Conservation (phyloP, 768 basidiomycete species). For the Termitomyces sp. region DNA sequence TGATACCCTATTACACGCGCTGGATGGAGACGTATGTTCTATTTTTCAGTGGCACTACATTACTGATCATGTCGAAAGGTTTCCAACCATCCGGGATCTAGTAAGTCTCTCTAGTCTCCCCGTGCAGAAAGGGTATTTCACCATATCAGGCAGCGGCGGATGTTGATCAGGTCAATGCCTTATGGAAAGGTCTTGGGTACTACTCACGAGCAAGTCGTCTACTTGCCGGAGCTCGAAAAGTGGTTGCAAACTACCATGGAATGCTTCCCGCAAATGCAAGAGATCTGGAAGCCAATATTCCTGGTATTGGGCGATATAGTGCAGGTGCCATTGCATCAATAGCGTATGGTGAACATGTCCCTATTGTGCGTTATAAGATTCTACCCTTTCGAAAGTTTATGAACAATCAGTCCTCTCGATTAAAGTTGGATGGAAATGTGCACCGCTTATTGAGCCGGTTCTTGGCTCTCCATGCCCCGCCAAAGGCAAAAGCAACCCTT, state of each 20-base stretch:
- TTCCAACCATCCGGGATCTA: conserved; percentile 75
- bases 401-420: conserved; percentile 2
- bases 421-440: conserved; percentile 86
- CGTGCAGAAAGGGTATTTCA: conserved; percentile 9
- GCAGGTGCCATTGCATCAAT: conserved; percentile 84
- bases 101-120: conserved; percentile 31
- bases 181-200: conserved; percentile 93
- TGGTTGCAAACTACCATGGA: conserved; percentile 58
- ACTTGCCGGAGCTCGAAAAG: conserved; percentile 78
- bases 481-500: conserved; percentile 72
- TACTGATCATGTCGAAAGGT: conserved; percentile 36
- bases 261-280: conserved; percentile 74
- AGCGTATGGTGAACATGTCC: conserved; percentile 77
- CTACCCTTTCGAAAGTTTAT: neutral
- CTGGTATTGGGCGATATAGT: conserved; percentile 86
- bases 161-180: conserved; percentile 78
- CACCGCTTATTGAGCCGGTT: conserved; percentile 80
- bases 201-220: conserved; percentile 84
- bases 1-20: conserved; percentile 87
- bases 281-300: conserved; percentile 77
- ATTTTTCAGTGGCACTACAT: neutral
- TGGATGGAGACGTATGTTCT: conserved; percentile 78
- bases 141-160: conserved; percentile 51
- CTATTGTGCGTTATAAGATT: conserved; percentile 58
- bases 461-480: conserved; percentile 74